A percentile compares a stretch with the other conserved stretches of the same genome.
Conservation (phyloP, 768 basidiomycete species). For the Tulasnella sp. region DNA sequence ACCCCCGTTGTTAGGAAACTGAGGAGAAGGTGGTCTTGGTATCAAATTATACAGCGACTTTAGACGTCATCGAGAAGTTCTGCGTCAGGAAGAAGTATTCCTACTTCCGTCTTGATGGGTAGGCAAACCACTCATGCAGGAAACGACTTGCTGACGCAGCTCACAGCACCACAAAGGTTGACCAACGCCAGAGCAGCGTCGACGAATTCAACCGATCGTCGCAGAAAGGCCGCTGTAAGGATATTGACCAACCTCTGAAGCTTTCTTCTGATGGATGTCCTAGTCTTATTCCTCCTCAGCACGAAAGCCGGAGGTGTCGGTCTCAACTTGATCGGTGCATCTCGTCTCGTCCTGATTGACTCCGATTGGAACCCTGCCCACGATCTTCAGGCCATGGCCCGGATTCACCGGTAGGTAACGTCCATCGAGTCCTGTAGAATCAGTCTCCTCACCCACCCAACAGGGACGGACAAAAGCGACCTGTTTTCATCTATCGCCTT, state of each 20-base stretch:
- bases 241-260: background rate
- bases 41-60: constrained; percentile 94
- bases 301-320: constrained; percentile 96
- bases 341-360: constrained; percentile 72
- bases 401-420: constrained; percentile 77
- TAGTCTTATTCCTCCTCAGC: constrained; percentile 89
- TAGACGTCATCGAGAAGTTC: constrained; percentile 87
- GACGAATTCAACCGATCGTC: constrained; percentile 83
- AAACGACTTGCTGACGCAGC: background rate
- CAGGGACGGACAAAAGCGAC: constrained; percentile 92
- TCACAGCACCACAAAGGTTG: constrained; percentile 38
- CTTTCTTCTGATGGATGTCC: constrained; percentile 17
- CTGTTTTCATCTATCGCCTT: constrained; percentile 88
- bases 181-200: constrained; percentile 84
- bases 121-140: constrained; percentile 32
- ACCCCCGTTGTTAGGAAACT: constrained; percentile 55
- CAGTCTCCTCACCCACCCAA: constrained; percentile 24
- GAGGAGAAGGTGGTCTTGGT: constrained; percentile 95
- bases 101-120: constrained; percentile 89
- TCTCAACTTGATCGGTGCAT: constrained; percentile 90
- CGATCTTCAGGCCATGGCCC: constrained; percentile 96
- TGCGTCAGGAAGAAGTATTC: constrained; percentile 78
- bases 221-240: constrained; percentile 71
- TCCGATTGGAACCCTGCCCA: constrained; percentile 95
- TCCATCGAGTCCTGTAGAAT: background rate